Percentiles rank a stretch among this genome's conserved stretches.
These are phyloP conservation scores for Thraustotheca clavata DNA, from an alignment of 352 stramenopile genomes.

Conservation along the genomic window DNA sequence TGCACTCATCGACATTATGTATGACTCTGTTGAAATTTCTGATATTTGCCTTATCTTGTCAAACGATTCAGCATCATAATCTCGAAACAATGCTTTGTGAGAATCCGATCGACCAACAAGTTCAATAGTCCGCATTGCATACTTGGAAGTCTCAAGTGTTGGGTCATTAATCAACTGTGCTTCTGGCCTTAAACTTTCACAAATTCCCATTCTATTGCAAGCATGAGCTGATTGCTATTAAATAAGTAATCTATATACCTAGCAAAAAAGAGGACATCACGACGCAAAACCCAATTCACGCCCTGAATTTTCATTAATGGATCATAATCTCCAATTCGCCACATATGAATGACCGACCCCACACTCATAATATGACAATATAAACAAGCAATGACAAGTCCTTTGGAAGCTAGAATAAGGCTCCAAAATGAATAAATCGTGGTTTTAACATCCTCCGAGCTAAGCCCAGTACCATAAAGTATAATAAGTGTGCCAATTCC, in stretches of 20 bases:
- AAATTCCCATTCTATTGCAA: constrained; percentile 19
- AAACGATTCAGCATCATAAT: constrained; percentile 76
- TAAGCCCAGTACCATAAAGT: constrained; percentile 33
- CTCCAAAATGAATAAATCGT: constrained; percentile 55
- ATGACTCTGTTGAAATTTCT: constrained; percentile 62
- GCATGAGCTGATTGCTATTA: not conserved
- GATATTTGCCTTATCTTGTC: constrained; percentile 73
- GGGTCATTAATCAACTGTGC: constrained; percentile 7
- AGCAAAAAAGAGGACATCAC: constrained; percentile 77
- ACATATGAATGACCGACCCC: constrained; percentile 55
- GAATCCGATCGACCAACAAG: constrained; percentile 50
- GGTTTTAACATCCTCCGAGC: constrained; percentile 33
- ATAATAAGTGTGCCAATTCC: constrained; percentile 15
- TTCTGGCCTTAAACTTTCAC: constrained; percentile 11
- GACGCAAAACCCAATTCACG: constrained; percentile 70
- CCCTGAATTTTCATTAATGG: constrained; percentile 82
- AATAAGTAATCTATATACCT: no score
- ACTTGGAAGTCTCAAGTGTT: not conserved
- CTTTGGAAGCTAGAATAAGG: constrained; percentile 55
- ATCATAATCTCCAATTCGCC: constrained; percentile 74
- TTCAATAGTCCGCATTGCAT: constrained; percentile 55
- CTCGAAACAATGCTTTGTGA: constrained; percentile 66
- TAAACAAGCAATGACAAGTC: constrained; percentile 49
- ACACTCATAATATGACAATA: constrained; percentile 62
- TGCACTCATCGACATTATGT: constrained; percentile 67